Conservation (phyloP, 495 filamentous ascomycete genomes). For the Jackrogersella multiformis region DNA sequence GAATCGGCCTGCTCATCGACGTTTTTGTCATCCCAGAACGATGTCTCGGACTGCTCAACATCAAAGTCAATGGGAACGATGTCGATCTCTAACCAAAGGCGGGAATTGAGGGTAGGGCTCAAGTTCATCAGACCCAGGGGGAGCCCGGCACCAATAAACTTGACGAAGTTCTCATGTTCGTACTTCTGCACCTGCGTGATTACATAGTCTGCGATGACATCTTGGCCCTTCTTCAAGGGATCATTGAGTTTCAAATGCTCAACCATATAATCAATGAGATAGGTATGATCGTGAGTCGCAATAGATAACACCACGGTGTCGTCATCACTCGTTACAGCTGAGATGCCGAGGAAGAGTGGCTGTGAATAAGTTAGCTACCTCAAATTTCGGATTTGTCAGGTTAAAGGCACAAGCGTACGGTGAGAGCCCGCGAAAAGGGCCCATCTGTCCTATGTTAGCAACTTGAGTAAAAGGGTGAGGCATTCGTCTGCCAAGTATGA, state of each 20-base stretch:
- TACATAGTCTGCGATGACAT: constrained; percentile 63
- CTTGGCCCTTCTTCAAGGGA: constrained; percentile 48
- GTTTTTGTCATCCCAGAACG: constrained; percentile 63
- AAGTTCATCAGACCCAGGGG: constrained; percentile 60
- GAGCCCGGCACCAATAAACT: constrained; percentile 72
- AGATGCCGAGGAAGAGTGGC: constrained; percentile 72
- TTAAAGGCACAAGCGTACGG: constrained; percentile 47
- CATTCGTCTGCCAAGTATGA: not conserved
- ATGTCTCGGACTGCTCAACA: constrained; percentile 55
- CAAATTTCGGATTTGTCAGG: not conserved
- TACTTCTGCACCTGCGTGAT: constrained; percentile 64
- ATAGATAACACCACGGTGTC: constrained; percentile 67
- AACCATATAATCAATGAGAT: constrained; percentile 79
- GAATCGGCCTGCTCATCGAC: constrained; percentile 89
- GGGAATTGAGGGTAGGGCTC: constrained; percentile 70
- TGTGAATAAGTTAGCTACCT: constrained; percentile 47
- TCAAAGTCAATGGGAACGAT: constrained; percentile 73
- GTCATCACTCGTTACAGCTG: constrained; percentile 60
- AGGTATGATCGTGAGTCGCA: constrained; percentile 79
- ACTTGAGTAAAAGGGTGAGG: not conserved
- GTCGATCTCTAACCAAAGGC: constrained; percentile 83
- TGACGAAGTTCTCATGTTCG: constrained; percentile 69
- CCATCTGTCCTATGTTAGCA: constrained; percentile 48
- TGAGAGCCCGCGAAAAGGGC: constrained; percentile 54
- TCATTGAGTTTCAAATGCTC: constrained; percentile 58